Evolutionary conservation across 257 asterid genomes (phyloP).

Genomic region (Jasminum sambac): DNA sequence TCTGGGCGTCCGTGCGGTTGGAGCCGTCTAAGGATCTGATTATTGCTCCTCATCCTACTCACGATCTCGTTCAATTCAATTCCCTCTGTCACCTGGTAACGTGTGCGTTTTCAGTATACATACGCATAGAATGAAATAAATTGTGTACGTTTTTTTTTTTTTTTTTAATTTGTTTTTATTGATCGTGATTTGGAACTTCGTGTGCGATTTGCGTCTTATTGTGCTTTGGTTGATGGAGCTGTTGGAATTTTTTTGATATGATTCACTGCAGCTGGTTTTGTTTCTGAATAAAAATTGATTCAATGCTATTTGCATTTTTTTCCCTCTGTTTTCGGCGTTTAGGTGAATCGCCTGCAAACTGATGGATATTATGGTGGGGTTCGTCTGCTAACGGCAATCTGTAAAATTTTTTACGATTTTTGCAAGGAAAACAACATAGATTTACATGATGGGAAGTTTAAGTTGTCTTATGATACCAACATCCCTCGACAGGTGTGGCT

Average conservation of each 20-base stretch:
- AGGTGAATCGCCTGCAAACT: constrained; percentile 74
- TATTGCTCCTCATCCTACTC: constrained; percentile 69
- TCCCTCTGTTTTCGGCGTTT: constrained; percentile 17
- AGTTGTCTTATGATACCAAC: constrained; percentile 76
- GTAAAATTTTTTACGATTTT: constrained; percentile 58
- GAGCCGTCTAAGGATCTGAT: constrained; percentile 58
- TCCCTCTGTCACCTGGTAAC: constrained; percentile 68
- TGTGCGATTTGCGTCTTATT: not conserved
- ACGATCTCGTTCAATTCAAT: constrained; percentile 71
- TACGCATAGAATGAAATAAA: not conserved
- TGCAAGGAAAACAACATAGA: constrained; percentile 62
- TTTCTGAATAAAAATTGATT: not conserved
- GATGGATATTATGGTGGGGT: constrained; percentile 98
- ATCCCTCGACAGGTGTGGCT: constrained; percentile 85
- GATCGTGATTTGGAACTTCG: constrained; percentile 6
- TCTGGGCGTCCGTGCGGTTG: constrained; percentile 75
- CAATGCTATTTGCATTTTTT: not conserved
- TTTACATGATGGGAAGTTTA: constrained; percentile 58
- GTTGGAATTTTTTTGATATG: constrained; percentile 16
- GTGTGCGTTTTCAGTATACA: constrained; percentile 3
- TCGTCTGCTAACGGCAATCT: constrained; percentile 81
- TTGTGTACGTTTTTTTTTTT: not conserved
- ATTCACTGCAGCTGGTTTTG: constrained; percentile 4
- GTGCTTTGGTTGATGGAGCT: constrained; percentile 16
- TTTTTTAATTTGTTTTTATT: not conserved